phyloP scores from a whole-genome alignment of 176 grass and related monocot species.

The Pontederia paniculata region DNA sequence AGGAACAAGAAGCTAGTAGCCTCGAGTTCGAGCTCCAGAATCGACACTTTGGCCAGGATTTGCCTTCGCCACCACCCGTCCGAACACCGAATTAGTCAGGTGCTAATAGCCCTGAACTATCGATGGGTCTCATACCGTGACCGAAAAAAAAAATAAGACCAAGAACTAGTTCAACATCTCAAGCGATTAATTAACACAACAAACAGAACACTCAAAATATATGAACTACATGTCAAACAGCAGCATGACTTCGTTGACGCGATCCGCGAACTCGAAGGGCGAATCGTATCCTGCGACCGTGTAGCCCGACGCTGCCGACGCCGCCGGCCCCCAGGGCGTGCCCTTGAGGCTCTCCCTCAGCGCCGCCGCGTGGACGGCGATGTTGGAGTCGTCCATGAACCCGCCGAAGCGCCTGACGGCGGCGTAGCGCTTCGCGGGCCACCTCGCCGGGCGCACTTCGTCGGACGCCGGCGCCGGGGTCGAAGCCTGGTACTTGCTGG shows the following conservation, averaged over 20 bases:
- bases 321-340: not conserved
- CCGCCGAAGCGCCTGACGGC: not conserved
- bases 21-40: too few species aligned
- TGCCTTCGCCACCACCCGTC: too few species aligned
- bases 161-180: too few species aligned
- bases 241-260: not conserved
- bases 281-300: not conserved
- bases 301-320: not conserved
- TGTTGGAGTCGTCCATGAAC: conserved; percentile 1
- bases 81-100: too few species aligned
- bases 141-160: too few species aligned
- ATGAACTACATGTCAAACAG: not conserved
- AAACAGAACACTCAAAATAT: too few species aligned
- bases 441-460: not conserved
- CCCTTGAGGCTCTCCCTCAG: not conserved
- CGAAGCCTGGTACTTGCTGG: not conserved
- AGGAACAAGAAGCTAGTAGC: too few species aligned
- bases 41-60: too few species aligned
- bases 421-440: not conserved
- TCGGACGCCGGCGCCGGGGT: not conserved
- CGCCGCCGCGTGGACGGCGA: not conserved
- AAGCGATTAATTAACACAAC: too few species aligned
- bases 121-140: too few species aligned
- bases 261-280: not conserved
- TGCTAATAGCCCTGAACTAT: too few species aligned